These are phyloP conservation scores for Pseudozyma sp. DNA, from an alignment of 1,284 basidiomycete species.

Conservation along the genomic window DNA sequence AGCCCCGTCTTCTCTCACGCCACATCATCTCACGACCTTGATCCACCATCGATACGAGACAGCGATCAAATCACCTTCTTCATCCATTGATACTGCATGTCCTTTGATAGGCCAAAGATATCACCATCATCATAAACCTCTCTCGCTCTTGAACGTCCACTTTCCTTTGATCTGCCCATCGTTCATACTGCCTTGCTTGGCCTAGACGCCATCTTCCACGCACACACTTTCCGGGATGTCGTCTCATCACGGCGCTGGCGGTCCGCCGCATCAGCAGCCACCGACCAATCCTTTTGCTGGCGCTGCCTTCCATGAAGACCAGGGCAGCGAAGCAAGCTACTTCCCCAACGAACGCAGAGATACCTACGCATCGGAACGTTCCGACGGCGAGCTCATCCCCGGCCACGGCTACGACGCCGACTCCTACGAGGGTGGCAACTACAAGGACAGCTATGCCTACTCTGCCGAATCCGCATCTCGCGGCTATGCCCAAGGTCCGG, in stretches of 20 bases:
- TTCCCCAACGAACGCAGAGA: conserved; percentile 60
- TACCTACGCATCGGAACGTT: conserved; percentile 61
- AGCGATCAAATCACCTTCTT: not conserved
- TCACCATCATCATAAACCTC: not conserved
- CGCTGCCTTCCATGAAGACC: conserved; percentile 57
- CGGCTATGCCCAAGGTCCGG: conserved; percentile 52
- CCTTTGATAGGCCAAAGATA: conserved; percentile 22
- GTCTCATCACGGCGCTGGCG: conserved; percentile 48
- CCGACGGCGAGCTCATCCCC: conserved; percentile 61
- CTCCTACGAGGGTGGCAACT: conserved; percentile 60
- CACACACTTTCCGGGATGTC: conserved; percentile 31
- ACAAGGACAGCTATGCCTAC: conserved; percentile 57
- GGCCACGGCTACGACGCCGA: conserved; percentile 60
- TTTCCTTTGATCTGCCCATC: not conserved
- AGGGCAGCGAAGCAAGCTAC: conserved; percentile 56
- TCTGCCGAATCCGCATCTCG: conserved; percentile 52
- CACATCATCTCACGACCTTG: conserved; percentile 4
- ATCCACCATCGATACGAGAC: conserved; percentile 1
- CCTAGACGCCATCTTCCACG: conserved; percentile 5
- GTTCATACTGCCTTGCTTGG: conserved; percentile 1
- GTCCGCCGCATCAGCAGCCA: conserved; percentile 46
- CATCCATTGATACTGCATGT: conserved; percentile 5
- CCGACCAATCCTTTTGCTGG: conserved; percentile 57
- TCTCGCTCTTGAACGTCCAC: not conserved
- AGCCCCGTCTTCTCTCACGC: not conserved